Evolutionary conservation across 106 monocot species (phyloP), one percentile per base, ranked within the genome.

Genomic region (Vanilla planifolia): DNA sequence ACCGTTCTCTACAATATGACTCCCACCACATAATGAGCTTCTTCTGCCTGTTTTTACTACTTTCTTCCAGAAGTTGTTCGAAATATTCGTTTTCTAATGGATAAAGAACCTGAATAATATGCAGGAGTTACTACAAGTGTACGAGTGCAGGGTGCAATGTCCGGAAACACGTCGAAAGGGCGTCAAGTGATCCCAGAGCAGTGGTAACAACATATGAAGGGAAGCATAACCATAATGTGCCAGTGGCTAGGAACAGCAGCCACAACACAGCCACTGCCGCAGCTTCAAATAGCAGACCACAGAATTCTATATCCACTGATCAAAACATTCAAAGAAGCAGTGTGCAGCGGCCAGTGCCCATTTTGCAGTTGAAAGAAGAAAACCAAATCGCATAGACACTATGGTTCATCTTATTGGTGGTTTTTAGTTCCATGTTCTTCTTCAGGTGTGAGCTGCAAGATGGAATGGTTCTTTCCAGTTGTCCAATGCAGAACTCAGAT

Each of bases 91-190:
- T 37, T 37, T 37, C 37, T 17, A n/a, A 45, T n/a, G n/a, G 17
- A n/a, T 45, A 55, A 55, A 55, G 7, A 29, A 27, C 11, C 16
- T 55, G 16, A 51, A 9, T 19, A 20, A 59, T 40, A 1, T 65
- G 51, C 60, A 89, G 89, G 81, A 85, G 85, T 65, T 88, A 83
- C 56, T 88, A 88, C 80, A 88, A 80, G 57, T 88, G 83, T 77
- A 92, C 92, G 20, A 63, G 48, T 50, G 32, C 36, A 1, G 92
- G 84, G 25, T 92, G 92, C 67, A 81, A 64, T 35, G 92, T 92
- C 17, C 72, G 84, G 45, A 92, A 93, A 63, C 93, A 93, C 33
- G 85, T 89, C 1, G 84, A 89, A 39, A 73, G 89, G 58, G 89
- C 84, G 34, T 75, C 89, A 11, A 60, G 75, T 21, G 78, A 89